phyloP scores from a whole-genome alignment of 768 basidiomycete genomes.

The Neoboletus brunneissimus region DNA sequence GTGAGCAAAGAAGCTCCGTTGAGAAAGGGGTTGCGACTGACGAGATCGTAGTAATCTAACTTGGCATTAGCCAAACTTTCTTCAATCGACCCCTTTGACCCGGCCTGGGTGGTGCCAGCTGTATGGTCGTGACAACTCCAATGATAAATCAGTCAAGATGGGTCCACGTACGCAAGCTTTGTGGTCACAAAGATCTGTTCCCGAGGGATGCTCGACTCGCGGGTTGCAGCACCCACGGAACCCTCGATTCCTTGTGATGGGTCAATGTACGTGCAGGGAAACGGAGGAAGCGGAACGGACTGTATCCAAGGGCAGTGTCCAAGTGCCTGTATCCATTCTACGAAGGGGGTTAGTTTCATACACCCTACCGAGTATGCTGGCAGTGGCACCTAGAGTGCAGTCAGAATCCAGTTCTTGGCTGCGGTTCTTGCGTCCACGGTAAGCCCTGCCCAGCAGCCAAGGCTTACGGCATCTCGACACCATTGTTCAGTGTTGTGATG shows the following conservation, averaged over 20 bases:
- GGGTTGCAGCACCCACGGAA: conserved; percentile 44
- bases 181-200: conserved; percentile 49
- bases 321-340: conserved; percentile 46
- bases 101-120: conserved; percentile 27
- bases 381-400: background rate
- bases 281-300: background rate
- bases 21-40: conserved; percentile 5
- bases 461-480: conserved; percentile 1
- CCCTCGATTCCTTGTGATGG: conserved; percentile 37
- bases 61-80: conserved; percentile 40
- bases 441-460: background rate
- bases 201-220: conserved; percentile 44
- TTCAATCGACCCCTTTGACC: conserved; percentile 42
- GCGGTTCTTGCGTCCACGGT: background rate
- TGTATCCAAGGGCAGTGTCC: conserved; percentile 30
- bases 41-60: conserved; percentile 49
- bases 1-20: background rate
- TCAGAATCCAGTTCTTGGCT: background rate
- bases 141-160: background rate
- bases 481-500: background rate
- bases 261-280: background rate
- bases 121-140: background rate
- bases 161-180: conserved; percentile 38
- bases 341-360: background rate
- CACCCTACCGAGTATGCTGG: background rate